Evolutionary conservation across 495 filamentous ascomycete genomes (phyloP).

Genomic region (Parmelia sp.): DNA sequence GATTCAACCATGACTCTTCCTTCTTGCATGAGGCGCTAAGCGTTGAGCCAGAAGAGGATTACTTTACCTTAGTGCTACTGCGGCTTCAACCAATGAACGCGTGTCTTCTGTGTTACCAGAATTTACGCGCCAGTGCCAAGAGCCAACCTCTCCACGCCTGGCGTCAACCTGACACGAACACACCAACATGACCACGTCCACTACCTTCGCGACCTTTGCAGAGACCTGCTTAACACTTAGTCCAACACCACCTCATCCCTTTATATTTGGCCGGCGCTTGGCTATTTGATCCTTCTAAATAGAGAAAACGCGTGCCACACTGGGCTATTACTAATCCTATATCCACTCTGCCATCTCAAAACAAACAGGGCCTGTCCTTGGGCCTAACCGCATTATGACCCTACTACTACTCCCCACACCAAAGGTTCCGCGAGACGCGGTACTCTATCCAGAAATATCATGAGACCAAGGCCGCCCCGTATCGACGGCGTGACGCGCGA

Average conservation of each 20-base stretch:
- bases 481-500: constrained; percentile 27
- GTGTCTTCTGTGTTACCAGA: neutral
- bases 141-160: constrained; percentile 8
- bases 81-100: constrained; percentile 20
- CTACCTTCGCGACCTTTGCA: constrained; percentile 1
- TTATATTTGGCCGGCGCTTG: constrained; percentile 26
- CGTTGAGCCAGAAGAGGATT: neutral
- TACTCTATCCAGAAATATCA: constrained; percentile 13
- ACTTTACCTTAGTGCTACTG: constrained; percentile 6
- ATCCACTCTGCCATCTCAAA: neutral
- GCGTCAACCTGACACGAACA: constrained; percentile 14
- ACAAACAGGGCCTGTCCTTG: neutral
- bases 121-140: constrained; percentile 17
- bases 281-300: constrained; percentile 11
- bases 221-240: constrained; percentile 12
- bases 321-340: neutral
- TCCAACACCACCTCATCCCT: neutral
- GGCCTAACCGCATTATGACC: no score
- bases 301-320: neutral
- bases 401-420: no score
- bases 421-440: constrained; percentile 11
- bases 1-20: constrained; percentile 11
- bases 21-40: constrained; percentile 14
- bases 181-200: no score
- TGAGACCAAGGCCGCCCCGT: constrained; percentile 8